Conservation (phyloP, 2,329 filamentous ascomycete genomes). For the Penicillium sp. region DNA sequence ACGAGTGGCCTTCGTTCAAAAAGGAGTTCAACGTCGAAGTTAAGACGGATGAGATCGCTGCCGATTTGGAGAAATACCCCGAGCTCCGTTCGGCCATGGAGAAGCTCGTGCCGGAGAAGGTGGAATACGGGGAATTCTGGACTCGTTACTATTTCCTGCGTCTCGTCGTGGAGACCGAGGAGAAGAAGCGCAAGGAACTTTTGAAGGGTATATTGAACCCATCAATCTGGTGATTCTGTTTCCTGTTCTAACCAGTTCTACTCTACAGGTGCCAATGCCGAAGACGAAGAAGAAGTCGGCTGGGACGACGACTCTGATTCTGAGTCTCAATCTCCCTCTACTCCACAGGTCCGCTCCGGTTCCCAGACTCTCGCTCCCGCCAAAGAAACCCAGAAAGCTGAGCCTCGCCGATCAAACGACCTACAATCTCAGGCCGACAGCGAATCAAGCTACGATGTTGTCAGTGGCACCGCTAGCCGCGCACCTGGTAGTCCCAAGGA, state of each 20-base stretch:
- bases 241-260: slow-evolving; percentile 2
- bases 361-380: slow-evolving; percentile 26
- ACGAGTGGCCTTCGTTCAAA: slow-evolving; percentile 72
- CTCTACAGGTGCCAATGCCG: slow-evolving; percentile 42
- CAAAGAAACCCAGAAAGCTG: slow-evolving; percentile 57
- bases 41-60: slow-evolving; percentile 79
- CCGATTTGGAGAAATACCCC: slow-evolving; percentile 78
- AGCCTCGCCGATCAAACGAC: slow-evolving; percentile 73
- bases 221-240: neutral
- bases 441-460: slow-evolving; percentile 93
- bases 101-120: slow-evolving; percentile 85
- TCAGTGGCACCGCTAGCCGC: slow-evolving; percentile 76
- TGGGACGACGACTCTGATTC: slow-evolving; percentile 71
- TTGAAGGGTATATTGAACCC: slow-evolving; percentile 69
- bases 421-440: slow-evolving; percentile 89
- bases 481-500: slow-evolving; percentile 66
- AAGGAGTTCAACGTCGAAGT: slow-evolving; percentile 73
- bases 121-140: slow-evolving; percentile 92
- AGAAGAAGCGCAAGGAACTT: slow-evolving; percentile 81
- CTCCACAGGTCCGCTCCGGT: slow-evolving; percentile 42
- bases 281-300: slow-evolving; percentile 68
- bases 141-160: slow-evolving; percentile 91
- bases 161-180: slow-evolving; percentile 89
- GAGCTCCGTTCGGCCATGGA: slow-evolving; percentile 90
- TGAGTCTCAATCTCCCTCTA: slow-evolving; percentile 44